phyloP scores from a whole-genome alignment of 768 basidiomycete genomes.

The Lentinus tigrinus region DNA sequence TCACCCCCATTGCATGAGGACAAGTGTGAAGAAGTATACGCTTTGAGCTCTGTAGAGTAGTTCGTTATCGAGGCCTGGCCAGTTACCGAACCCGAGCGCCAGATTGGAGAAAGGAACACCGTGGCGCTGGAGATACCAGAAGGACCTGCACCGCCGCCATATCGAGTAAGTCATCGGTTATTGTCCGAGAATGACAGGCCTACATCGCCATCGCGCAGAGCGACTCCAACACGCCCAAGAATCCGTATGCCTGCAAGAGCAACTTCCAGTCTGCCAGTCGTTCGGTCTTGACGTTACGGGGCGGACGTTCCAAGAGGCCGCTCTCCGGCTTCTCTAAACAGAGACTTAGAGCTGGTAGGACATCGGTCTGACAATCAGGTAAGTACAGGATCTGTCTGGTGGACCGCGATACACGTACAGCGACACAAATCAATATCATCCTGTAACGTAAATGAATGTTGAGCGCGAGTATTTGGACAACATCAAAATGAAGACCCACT shows the following conservation, averaged over 20 bases:
- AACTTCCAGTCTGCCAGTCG: slow-evolving; percentile 52
- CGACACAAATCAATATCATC: slow-evolving; percentile 53
- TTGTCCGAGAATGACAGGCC: not conserved
- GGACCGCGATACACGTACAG: not conserved
- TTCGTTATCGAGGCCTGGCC: slow-evolving; percentile 37
- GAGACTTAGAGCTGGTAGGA: slow-evolving; percentile 49
- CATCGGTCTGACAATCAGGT: slow-evolving; percentile 39
- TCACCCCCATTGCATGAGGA: slow-evolving; percentile 57
- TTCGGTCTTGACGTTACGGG: slow-evolving; percentile 53
- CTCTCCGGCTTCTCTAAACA: slow-evolving; percentile 59
- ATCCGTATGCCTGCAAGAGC: slow-evolving; percentile 56
- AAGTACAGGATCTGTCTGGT: not conserved
- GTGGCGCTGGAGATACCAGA: slow-evolving; percentile 43
- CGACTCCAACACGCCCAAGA: slow-evolving; percentile 51
- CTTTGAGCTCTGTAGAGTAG: slow-evolving; percentile 47
- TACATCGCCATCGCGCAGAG: slow-evolving; percentile 53
- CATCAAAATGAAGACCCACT: slow-evolving; percentile 16
- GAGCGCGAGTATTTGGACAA: slow-evolving; percentile 22
- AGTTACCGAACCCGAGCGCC: slow-evolving; percentile 42
- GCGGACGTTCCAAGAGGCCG: slow-evolving; percentile 51
- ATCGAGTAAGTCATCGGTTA: not conserved
- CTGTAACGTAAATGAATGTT: slow-evolving; percentile 26
- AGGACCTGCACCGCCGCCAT: slow-evolving; percentile 28
- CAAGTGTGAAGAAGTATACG: slow-evolving; percentile 53
- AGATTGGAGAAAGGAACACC: slow-evolving; percentile 46